Base-by-base conservation (phyloP, 805 yeast genomes). In the Ogataea angusta region DNA sequence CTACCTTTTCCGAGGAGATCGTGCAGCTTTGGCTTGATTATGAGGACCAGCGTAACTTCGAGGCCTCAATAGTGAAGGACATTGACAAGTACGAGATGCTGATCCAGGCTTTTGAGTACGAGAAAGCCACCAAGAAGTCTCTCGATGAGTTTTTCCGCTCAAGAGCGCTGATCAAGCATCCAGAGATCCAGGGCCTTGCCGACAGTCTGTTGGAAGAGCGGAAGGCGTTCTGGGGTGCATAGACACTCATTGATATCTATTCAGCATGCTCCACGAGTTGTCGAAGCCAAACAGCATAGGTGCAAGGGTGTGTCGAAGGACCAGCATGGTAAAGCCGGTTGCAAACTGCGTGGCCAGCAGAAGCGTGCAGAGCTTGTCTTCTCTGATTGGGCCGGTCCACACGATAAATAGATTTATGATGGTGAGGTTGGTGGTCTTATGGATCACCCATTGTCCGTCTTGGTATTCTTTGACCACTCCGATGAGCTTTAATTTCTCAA, bases 61-160 rank as follows among this genome's bases (percentile, higher is more conserved):
- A 91, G 62, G 96, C 97, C 10, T 72, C 81, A 40, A 86, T 87
- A 51, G 96, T 91, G 48, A 91, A 91, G 66, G 97, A 91, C 63
- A 79, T 93, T 46, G 98, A 91, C 64, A 91, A 91, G 69, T 85
- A 77, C 57, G 97, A 89, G 64, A 76, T 89, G 76, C 69, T 85
- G 49, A 74, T 84, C 50, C 87, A 86, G 66, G 82, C 90, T 28
- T 79, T 79, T 73, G 86, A 89, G 62, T 91, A 90, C 59, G 96
- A 88, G 66, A 81, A 78, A 52, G 68, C 69, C 48, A 75, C 70
- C 51, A 73, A 79, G 9, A 75, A 75, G 46, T 80, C 78, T 52
- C 70, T 91, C 45, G 68, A 72, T 36, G 89, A 86, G 52, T 90
- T 91, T 56, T 80, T 79, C 67, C 52, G 66, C 17, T 82, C 93